Evolutionary conservation across 352 stramenopile genomes (phyloP).

Genomic region (Phytophthora lateralis): DNA sequence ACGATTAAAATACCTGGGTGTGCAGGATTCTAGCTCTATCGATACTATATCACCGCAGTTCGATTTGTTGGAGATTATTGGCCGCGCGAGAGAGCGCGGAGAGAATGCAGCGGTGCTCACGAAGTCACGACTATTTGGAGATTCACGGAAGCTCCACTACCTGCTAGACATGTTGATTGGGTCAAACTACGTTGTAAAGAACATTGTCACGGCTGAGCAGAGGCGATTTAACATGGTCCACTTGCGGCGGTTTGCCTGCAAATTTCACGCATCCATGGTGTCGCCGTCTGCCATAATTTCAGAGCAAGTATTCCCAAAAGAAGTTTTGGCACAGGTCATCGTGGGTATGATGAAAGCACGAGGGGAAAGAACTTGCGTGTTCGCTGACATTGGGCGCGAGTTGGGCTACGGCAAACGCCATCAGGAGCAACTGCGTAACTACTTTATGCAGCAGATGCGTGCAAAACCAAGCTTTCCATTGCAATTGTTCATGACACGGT

Average conservation of each 20-base stretch:
- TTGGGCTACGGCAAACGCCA: conserved; percentile 77
- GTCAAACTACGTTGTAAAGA: conserved; percentile 68
- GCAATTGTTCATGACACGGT: conserved; percentile 83
- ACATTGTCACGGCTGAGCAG: conserved; percentile 72
- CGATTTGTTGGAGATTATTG: conserved; percentile 82
- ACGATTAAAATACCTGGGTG: conserved; percentile 70
- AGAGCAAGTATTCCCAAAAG: conserved; percentile 64
- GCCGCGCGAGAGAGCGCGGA: conserved; percentile 55
- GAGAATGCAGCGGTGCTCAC: conserved; percentile 68
- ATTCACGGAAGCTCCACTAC: conserved; percentile 82
- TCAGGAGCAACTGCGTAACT: conserved; percentile 83
- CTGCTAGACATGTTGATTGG: conserved; percentile 80
- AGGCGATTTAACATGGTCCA: conserved; percentile 86
- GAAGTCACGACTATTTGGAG: conserved; percentile 62
- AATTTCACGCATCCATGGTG: conserved; percentile 77
- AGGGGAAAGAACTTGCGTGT: conserved; percentile 74
- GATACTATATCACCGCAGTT: conserved; percentile 75
- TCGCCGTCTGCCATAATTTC: conserved; percentile 58
- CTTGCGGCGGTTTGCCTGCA: conserved; percentile 60
- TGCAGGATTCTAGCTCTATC: conserved; percentile 54
- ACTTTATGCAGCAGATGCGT: conserved; percentile 81
- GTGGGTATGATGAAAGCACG: conserved; percentile 66
- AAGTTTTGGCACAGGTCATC: conserved; percentile 62
- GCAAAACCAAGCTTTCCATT: conserved; percentile 61
- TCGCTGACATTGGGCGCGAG: conserved; percentile 86